Base-by-base conservation (phyloP, 1,284 basidiomycete genomes). In the Exobasidium cylindrosporum region DNA sequence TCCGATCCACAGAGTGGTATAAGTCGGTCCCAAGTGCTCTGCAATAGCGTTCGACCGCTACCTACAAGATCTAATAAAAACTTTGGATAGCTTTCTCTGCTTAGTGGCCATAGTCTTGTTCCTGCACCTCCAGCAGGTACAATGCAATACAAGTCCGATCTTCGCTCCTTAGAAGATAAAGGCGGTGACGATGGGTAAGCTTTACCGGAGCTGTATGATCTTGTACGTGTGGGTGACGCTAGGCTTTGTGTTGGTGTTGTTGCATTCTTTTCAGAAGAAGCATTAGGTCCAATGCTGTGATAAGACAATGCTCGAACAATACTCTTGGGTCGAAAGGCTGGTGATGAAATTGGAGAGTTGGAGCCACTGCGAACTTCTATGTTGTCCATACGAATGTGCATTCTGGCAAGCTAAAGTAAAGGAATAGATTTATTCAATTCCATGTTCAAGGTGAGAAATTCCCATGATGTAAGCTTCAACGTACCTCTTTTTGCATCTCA, bases 11-110 rank as follows among this genome's bases (percentile, higher is more conserved):
- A 69, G 4, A 78, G 62, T 7, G 75, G 74, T 28, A 76, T 60
- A 45, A 78, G 58, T 21, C 77, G 69, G 35, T 77, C 73, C 70
- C 70, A 77, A n/a, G 77, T 78, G 56, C 63, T 68, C 55, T 78
- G 77, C 21, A 78, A 63, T 26, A 78, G 61, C 4, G 72, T 77
- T 28, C 72, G 62, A 1, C 77, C 77, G 3, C 57, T 65, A 7
- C 77, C 77, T 17, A 73, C 76, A 1, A 78, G 66, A 57, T 78
- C 77, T 43, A 78, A 66, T 52, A 78, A 61, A 62, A 78, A 78
- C 57, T 78, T 78, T 63, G 77, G 77, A 62, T 69, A 76, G 30
- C 61, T 65, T 50, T 77, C 73, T 40, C 77, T 64, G 31, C 72
- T 75, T 3, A 78, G 62, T 10, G 77, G 77, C 77, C 77, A 78